Percentiles rank a stretch among this genome's conserved stretches.
Evolutionary conservation across 1,284 basidiomycete genomes (phyloP).

Genomic region (Malassezia arunalokei): DNA sequence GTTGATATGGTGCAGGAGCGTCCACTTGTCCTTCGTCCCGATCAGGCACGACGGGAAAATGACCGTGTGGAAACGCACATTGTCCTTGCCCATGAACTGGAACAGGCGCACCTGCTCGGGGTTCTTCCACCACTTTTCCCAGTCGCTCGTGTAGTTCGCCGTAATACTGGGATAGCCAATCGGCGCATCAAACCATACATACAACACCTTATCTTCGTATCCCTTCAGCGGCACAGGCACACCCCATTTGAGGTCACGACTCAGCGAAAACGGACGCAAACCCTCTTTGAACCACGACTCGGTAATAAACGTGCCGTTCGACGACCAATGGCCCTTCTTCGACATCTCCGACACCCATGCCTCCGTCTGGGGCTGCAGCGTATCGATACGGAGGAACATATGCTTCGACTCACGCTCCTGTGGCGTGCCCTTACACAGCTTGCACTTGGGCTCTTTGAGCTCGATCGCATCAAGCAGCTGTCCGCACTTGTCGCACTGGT

Average conservation of each 20-base stretch:
- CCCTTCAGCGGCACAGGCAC: conserved; percentile 73
- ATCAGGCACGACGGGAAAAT: conserved; percentile 85
- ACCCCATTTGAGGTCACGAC: conserved; percentile 90
- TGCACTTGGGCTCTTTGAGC: conserved; percentile 86
- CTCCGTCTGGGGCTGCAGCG: conserved; percentile 69
- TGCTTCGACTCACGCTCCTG: conserved; percentile 59
- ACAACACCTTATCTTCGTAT: conserved; percentile 90
- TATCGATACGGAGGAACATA: conserved; percentile 80
- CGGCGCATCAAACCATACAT: conserved; percentile 89
- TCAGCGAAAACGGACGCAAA: conserved; percentile 76
- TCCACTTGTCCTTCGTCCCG: conserved; percentile 84
- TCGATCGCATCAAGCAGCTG: conserved; percentile 80
- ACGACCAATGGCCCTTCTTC: conserved; percentile 75
- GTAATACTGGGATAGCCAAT: conserved; percentile 98
- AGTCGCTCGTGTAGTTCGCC: conserved; percentile 82
- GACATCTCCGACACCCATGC: conserved; percentile 74
- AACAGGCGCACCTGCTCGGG: conserved; percentile 79
- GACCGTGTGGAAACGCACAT: conserved; percentile 95
- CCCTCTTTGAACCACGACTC: conserved; percentile 81
- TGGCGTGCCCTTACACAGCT: conserved; percentile 68
- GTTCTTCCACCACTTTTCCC: conserved; percentile 97
- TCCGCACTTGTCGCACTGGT: conserved; percentile 92
- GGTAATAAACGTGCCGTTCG: conserved; percentile 81
- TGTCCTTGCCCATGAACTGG: conserved; percentile 75
- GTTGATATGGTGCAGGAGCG: conserved; percentile 82